Conservation (phyloP, 2,329 filamentous ascomycete genomes). For the Bimuria novae-zelandiae region DNA sequence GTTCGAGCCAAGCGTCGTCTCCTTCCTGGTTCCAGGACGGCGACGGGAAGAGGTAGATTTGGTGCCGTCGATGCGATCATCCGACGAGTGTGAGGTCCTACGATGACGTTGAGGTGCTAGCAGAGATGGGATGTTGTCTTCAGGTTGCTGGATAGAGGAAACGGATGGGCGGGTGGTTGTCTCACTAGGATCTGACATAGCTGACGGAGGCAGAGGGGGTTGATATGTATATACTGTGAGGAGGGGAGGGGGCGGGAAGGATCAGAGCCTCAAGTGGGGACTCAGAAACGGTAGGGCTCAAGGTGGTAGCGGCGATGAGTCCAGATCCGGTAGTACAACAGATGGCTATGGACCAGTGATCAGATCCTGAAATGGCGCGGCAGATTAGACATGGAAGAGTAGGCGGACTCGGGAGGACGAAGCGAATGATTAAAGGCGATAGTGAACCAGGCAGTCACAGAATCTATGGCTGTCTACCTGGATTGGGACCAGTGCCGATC, state of each 20-base stretch:
- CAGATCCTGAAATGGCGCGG: conserved; percentile 35
- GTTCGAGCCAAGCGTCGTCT: conserved; percentile 29
- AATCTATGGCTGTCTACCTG: conserved; percentile 30
- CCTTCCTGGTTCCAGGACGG: conserved; percentile 30
- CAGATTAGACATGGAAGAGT: conserved; percentile 31
- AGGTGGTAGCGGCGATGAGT: conserved; percentile 28
- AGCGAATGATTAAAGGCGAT: conserved; percentile 37
- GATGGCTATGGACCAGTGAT: conserved; percentile 37
- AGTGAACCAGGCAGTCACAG: conserved; percentile 28
- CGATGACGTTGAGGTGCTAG: conserved; percentile 24
- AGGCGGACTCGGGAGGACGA: conserved; percentile 34
- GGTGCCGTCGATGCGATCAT: conserved; percentile 28
- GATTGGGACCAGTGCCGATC: conserved; percentile 36
- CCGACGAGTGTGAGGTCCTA: conserved; percentile 32
- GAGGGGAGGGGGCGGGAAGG: conserved; percentile 31
- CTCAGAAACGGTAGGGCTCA: conserved; percentile 29
- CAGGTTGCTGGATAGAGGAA: conserved; percentile 26
- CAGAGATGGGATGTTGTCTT: conserved; percentile 22
- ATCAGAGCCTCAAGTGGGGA: conserved; percentile 39
- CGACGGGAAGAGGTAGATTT: conserved; percentile 33
- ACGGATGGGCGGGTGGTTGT: conserved; percentile 40
- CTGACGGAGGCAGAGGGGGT: conserved; percentile 32
- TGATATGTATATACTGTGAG: conserved; percentile 42
- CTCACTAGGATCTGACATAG: conserved; percentile 40
- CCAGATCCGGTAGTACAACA: conserved; percentile 41